Base-by-base conservation (phyloP, 192 early-diverging fungal genomes). In the Linnemannia exigua region DNA sequence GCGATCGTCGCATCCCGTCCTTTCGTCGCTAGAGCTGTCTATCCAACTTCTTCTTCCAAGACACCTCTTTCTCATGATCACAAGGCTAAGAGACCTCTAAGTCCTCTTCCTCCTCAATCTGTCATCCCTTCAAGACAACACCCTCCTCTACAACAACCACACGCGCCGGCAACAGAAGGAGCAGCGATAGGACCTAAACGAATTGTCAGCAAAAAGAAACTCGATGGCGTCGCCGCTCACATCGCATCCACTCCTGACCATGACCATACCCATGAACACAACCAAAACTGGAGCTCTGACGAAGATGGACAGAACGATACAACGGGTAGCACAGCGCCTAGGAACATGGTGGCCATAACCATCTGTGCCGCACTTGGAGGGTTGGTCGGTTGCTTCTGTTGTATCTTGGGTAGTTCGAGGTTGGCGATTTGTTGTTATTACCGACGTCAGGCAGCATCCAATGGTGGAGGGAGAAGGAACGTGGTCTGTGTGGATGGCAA, bases 341-440 rank as follows among this genome's bases (percentile, higher is more conserved):
- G 28, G 58, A 63, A 28, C 58, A 15, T 25, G 2, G 58, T 63
- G 28, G 31, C 31, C 22, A 12, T 80, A 17, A 75, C 80, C 16
- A 78, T 75, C 51, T 72, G 72, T 20, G 46, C 38, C 33, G 68
- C 74, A 33, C 33, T 67, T 14, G 69, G 51, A 9, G 76, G 35
- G 31, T 35, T 68, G 28, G 44, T n/a, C 20, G 19, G 69, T 44
- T 72, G 69, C 74, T 71, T 71, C 28, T 41, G 74, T n/a, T 36
- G 81, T 70, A 33, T 75, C 36, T 22, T 79, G 67, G 50, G 83
- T 31, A 5, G 67, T 73, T 14, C 69, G 28, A 12, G 83, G 73
- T 61, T 84, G 72, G 22, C 75, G 25, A 5, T 79, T 70, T 67
- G 66, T 16, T 69, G 74, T 33, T 36, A 46, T 19, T 31, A 36